phyloP scores from a whole-genome alignment of 352 stramenopile genomes.

The Poterioochromonas sp. region DNA sequence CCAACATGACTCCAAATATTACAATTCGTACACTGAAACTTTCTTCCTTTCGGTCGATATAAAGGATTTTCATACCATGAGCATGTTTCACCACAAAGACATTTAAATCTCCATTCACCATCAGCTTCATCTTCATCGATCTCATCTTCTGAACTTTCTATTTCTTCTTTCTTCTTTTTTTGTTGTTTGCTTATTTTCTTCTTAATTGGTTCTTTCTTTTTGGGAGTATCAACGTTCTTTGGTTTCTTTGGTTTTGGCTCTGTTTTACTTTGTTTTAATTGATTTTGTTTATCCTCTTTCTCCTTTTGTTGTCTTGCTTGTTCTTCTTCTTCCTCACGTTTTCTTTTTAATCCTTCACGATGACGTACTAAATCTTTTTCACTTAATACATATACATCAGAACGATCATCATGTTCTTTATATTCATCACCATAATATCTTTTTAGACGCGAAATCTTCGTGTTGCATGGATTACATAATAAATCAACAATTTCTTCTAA shows the following conservation, averaged over 20 bases:
- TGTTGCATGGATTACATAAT: background rate
- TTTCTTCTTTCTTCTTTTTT: no score
- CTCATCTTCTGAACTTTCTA: no score
- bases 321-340: background rate
- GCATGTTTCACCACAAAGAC: slow-evolving; percentile 11
- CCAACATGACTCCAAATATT: background rate
- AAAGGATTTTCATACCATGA: slow-evolving; percentile 17
- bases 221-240: background rate
- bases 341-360: background rate
- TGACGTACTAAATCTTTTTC: no score
- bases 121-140: background rate
- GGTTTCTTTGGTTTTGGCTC: background rate
- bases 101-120: slow-evolving; percentile 22
- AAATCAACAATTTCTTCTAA: background rate
- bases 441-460: background rate
- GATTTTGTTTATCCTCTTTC: background rate
- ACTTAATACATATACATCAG: no score
- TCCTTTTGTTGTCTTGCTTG: background rate
- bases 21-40: slow-evolving; percentile 14
- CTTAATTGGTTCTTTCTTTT: background rate
- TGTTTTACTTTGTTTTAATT: no score
- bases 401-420: background rate
- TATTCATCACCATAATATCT: background rate
- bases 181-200: no score
- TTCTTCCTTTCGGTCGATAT: background rate